Conservation (phyloP, 805 yeast genomes). For the Saccharomycopsis selenospora region DNA sequence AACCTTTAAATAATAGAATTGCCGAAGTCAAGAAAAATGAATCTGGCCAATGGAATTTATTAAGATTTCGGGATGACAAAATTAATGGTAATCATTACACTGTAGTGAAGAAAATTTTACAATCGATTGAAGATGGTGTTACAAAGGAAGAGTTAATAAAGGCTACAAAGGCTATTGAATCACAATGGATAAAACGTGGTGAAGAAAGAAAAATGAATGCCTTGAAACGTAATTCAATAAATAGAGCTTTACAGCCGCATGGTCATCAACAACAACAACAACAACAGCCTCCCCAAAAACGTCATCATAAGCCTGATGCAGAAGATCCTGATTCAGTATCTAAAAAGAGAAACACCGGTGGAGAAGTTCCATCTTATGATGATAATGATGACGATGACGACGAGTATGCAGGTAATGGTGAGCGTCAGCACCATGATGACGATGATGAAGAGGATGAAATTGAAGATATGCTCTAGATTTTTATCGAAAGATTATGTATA, state of each 20-base stretch:
- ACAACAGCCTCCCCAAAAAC: slow-evolving; percentile 5
- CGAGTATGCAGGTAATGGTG: too few relatives aligned
- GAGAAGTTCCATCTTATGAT: slow-evolving; percentile 36
- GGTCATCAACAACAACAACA: slow-evolving; percentile 1
- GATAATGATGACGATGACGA: slow-evolving; percentile 31
- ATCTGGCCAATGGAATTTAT: slow-evolving; percentile 66
- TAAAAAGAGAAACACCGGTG: slow-evolving; percentile 23
- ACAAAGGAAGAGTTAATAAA: slow-evolving; percentile 65
- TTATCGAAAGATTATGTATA: too few relatives aligned
- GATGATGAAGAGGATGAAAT: slow-evolving; percentile 4
- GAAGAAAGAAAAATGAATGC: slow-evolving; percentile 22
- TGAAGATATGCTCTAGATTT: too few relatives aligned
- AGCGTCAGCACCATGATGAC: too few relatives aligned
- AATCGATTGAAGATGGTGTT: slow-evolving; percentile 82
- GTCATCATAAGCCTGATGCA: neutral
- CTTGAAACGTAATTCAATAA: slow-evolving; percentile 5
- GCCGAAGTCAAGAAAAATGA: slow-evolving; percentile 73
- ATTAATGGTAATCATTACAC: slow-evolving; percentile 75
- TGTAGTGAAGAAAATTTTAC: slow-evolving; percentile 75
- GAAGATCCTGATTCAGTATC: slow-evolving; percentile 1
- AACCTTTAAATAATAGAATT: slow-evolving; percentile 84
- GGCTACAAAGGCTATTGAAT: slow-evolving; percentile 48
- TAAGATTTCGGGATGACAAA: slow-evolving; percentile 92
- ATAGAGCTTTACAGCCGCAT: neutral
- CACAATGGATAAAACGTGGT: slow-evolving; percentile 56